Evolutionary conservation across 345 rosid species (phyloP), one percentile per base, ranked within the genome.

Genomic region (Ceriops zippeliana): DNA sequence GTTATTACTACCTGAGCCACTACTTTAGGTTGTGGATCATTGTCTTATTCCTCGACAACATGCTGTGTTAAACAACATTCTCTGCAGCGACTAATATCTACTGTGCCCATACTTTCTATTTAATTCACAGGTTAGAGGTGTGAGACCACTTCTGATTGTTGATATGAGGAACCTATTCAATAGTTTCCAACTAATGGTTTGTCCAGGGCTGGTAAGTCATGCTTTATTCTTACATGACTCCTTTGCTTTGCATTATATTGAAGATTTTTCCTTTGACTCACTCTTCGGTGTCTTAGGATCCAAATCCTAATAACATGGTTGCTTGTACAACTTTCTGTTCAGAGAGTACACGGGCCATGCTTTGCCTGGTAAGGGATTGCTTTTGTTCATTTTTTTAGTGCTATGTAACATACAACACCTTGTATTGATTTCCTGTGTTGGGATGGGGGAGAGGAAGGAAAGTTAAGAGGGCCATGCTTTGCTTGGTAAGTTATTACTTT

Each of bases 311-410:
- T 77, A 96, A 96, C 75, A 71, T 96, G 71, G 91, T 96, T 68
- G 97, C 95, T 22, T 87, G 97, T 80, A 80, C 97, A 68, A 96
- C 98, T 52, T 96, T 90, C 78, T 84, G 83, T 75, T 96, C 99
- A 1, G 99, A 90, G 75, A 86, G 79, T 67, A 87, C 90, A 1
- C 77, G 83, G 35, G 87, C 96, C 69, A 89, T 96, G 93, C 91
- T 90, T 38, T 96, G 99, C 79, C 71, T 92, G 96, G 99, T 96
- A 75, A 80, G 89, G 42, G 24, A 52, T 53, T 28, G 30, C 26
- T 49, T 26, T 58, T 6, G n/a, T n/a, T 10, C 17, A 3, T 59
- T 49, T 28, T 17, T 34, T 62, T 66, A 60, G 30, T 10, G 13
- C 16, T 56, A 16, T 28, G 4, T 13, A 24, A 56, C 28, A 42